A percentile compares a stretch with the other conserved stretches of the same genome.
phyloP scores from a whole-genome alignment of 345 rosid species.

The Physaria fendleri region DNA sequence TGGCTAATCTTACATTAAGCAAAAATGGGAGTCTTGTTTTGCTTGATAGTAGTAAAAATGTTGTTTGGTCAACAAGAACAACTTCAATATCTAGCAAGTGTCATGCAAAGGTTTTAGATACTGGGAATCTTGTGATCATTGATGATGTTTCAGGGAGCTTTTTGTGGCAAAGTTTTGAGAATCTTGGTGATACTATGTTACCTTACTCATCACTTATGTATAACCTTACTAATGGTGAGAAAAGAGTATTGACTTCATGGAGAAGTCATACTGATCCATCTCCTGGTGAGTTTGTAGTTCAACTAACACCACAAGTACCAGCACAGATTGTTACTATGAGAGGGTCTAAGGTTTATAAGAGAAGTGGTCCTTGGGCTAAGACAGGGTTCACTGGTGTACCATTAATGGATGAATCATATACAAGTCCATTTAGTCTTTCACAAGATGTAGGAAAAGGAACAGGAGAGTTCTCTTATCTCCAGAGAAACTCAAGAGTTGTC shows the following conservation, averaged over 20 bases:
- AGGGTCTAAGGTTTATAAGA: conserved; percentile 5
- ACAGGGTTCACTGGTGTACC: conserved; percentile 17
- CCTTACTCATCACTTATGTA: conserved; percentile 15
- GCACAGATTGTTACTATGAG: conserved; percentile 17
- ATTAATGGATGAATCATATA: conserved; percentile 14
- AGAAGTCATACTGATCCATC: conserved; percentile 25
- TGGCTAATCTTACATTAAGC: conserved; percentile 14
- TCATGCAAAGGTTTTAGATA: conserved; percentile 24
- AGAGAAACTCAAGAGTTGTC: conserved; percentile 4
- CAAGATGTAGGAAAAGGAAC: conserved; percentile 21
- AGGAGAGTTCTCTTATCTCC: conserved; percentile 9
- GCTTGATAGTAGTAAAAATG: conserved; percentile 4
- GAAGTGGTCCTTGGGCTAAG: conserved; percentile 27
- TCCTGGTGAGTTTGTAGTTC: conserved; percentile 19
- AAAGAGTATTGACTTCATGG: conserved; percentile 18
- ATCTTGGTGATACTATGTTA: conserved; percentile 27
- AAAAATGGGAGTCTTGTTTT: conserved; percentile 17
- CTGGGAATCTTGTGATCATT: conserved; percentile 18
- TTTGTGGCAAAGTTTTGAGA: conserved; percentile 23
- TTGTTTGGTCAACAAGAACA: conserved; percentile 15
- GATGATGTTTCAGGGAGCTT: conserved; percentile 12
- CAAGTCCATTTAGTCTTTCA: conserved; percentile 11
- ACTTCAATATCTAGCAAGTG: conserved; percentile 5
- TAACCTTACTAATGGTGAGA: conserved; percentile 2
- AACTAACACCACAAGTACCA: conserved; percentile 20